These are phyloP conservation scores for Neurospora sublineolata DNA, from an alignment of 495 filamentous ascomycete species.

Conservation along the genomic window DNA sequence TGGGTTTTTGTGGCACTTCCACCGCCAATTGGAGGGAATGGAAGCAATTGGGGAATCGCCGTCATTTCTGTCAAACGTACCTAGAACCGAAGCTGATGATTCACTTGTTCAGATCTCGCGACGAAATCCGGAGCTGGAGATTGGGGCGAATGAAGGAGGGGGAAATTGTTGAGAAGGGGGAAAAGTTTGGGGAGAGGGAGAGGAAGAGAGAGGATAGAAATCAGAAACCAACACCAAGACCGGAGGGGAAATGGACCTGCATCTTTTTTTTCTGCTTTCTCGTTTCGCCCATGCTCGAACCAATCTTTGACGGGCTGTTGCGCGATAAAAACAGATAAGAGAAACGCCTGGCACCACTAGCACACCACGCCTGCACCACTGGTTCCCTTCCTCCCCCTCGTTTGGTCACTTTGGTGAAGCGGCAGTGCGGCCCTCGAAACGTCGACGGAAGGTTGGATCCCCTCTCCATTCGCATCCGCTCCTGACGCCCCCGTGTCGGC, in stretches of 20 bases:
- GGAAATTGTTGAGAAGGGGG: not conserved
- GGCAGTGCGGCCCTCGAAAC: not conserved
- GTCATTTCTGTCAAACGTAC: not conserved
- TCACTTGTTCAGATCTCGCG: not conserved
- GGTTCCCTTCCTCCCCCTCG: not conserved
- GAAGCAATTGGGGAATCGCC: not conserved
- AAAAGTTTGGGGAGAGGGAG: not conserved
- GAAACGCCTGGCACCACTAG: not conserved
- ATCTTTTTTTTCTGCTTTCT: not conserved
- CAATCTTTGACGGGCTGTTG: not conserved
- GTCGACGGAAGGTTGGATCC: not conserved
- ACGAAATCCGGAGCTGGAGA: not conserved
- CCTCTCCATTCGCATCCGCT: not conserved
- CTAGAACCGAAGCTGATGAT: not conserved
- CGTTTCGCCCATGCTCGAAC: not conserved
- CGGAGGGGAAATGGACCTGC: not conserved
- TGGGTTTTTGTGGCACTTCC: not conserved
- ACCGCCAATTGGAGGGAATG: not conserved
- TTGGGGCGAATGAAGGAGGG: not conserved
- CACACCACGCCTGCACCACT: not conserved
- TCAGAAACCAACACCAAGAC: not conserved
- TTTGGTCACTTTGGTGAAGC: not conserved
- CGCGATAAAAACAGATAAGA: not conserved
- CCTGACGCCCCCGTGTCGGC: not conserved
- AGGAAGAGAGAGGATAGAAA: not conserved